Evolutionary conservation across 352 stramenopile species (phyloP).

Genomic region (Peronospora tabacina): DNA sequence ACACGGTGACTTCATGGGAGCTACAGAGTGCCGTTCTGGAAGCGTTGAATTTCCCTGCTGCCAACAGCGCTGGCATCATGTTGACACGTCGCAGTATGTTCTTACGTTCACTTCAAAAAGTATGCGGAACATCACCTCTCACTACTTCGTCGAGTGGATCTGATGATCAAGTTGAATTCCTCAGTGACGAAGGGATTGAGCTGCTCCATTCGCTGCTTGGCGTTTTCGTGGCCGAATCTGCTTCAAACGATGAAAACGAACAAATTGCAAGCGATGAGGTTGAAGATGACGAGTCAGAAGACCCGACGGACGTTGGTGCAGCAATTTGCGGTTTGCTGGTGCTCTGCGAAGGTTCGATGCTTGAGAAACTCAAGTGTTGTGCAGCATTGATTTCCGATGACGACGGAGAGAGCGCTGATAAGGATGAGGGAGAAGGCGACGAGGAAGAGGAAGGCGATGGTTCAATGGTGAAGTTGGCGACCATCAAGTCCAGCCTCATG

Average conservation of each 20-base stretch:
- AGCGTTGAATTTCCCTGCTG: slow-evolving; percentile 27
- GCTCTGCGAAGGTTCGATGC: slow-evolving; percentile 53
- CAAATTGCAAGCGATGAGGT: slow-evolving; percentile 27
- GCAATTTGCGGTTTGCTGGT: slow-evolving; percentile 62
- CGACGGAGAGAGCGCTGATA: slow-evolving; percentile 19
- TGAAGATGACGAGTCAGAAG: slow-evolving; percentile 43
- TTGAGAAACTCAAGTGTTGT: slow-evolving; percentile 49
- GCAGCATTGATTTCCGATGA: slow-evolving; percentile 31
- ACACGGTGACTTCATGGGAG: slow-evolving; percentile 35
- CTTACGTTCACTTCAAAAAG: slow-evolving; percentile 41
- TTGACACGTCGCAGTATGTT: slow-evolving; percentile 41
- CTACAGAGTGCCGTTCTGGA: slow-evolving; percentile 34
- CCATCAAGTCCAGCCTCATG: slow-evolving; percentile 54
- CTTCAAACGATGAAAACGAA: slow-evolving; percentile 23
- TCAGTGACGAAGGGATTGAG: slow-evolving; percentile 56
- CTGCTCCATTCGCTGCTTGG: slow-evolving; percentile 54
- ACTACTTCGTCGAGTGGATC: slow-evolving; percentile 17
- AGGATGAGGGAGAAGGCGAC: slow-evolving; percentile 21
- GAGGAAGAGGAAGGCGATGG: slow-evolving; percentile 11
- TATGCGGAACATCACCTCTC: slow-evolving; percentile 32
- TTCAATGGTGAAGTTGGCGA: slow-evolving; percentile 41
- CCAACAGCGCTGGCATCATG: slow-evolving; percentile 17
- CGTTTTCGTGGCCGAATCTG: slow-evolving; percentile 53
- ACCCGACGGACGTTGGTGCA: slow-evolving; percentile 42
- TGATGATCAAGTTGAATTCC: slow-evolving; percentile 19